phyloP scores from a whole-genome alignment of 1,284 basidiomycete species.

The Pholiota adiposa region DNA sequence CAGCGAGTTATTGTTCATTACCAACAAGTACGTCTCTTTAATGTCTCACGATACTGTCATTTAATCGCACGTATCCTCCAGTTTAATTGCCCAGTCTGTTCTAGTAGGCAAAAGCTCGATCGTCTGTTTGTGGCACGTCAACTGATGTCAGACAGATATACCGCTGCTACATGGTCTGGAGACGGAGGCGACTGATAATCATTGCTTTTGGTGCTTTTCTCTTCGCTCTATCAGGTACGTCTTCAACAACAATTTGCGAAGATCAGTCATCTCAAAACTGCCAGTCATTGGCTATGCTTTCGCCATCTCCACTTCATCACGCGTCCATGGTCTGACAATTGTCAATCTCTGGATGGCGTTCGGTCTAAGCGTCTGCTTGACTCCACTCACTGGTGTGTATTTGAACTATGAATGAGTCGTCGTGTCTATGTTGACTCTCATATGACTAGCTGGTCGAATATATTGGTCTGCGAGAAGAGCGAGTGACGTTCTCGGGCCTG shows the following conservation, averaged over 20 bases:
- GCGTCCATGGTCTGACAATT: constrained; percentile 10
- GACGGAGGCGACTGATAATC: constrained; percentile 20
- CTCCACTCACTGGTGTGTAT: constrained; percentile 23
- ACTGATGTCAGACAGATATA: constrained; percentile 24
- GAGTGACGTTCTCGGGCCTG: constrained; percentile 18
- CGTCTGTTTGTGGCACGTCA: neutral
- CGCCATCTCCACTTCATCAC: constrained; percentile 17
- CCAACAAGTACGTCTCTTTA: constrained; percentile 24
- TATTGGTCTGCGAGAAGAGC: constrained; percentile 23
- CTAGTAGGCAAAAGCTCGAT: constrained; percentile 16
- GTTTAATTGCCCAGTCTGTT: constrained; percentile 25
- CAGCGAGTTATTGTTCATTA: constrained; percentile 20
- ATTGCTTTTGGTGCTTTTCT: constrained; percentile 19
- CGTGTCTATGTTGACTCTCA: neutral
- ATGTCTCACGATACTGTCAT: neutral
- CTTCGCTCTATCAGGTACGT: constrained; percentile 24
- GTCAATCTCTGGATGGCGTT: constrained; percentile 29
- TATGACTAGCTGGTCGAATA: constrained; percentile 22
- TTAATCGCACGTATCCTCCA: neutral
- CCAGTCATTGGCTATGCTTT: constrained; percentile 28
- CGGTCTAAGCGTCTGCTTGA: constrained; percentile 21
- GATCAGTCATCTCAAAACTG: neutral
- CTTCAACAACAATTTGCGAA: neutral
- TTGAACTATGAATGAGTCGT: neutral
- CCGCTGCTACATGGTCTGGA: constrained; percentile 29